These are phyloP conservation scores for Aspergillus carlsbadensis DNA, from an alignment of 495 filamentous ascomycete genomes.

Conservation along the genomic window DNA sequence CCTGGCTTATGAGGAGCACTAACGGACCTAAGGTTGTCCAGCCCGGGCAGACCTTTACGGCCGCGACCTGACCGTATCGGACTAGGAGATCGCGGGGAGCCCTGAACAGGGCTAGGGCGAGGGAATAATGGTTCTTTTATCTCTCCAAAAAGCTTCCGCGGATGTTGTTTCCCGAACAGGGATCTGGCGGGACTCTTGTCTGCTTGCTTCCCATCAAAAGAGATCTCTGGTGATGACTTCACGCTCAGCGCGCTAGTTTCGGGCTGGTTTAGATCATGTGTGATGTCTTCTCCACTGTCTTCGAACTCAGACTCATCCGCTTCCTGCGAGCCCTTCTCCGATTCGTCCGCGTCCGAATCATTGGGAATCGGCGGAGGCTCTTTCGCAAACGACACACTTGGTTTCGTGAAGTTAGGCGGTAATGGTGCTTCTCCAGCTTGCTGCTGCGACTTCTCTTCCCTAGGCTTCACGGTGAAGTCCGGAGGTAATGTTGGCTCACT, in stretches of 20 bases:
- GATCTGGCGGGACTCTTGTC: conserved; percentile 39
- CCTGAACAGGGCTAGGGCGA: conserved; percentile 47
- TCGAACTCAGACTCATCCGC: conserved; percentile 39
- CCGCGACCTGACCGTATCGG: conserved; percentile 57
- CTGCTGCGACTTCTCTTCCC: conserved; percentile 9
- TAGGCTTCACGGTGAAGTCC: conserved; percentile 10
- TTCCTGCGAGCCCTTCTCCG: conserved; percentile 37
- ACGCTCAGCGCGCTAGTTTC: conserved; percentile 41
- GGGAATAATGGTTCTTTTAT: conserved; percentile 58
- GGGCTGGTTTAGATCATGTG: conserved; percentile 62
- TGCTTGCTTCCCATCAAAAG: conserved; percentile 52
- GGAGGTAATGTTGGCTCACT: conserved; percentile 38
- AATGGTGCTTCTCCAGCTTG: conserved; percentile 27
- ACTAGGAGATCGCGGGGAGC: conserved; percentile 76
- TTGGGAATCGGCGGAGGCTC: conserved; percentile 18
- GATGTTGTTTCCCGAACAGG: conserved; percentile 35
- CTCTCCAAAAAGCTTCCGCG: conserved; percentile 64
- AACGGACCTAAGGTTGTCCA: conserved; percentile 54
- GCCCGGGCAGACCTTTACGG: conserved; percentile 44
- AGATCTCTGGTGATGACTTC: conserved; percentile 63
- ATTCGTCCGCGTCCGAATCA: conserved; percentile 27
- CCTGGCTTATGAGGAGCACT: conserved; percentile 52
- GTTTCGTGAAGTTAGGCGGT: conserved; percentile 35
- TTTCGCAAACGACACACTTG: conserved; percentile 17
- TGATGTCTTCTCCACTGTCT: conserved; percentile 46